These are phyloP conservation scores for Trypanosoma brucei DNA, from an alignment of 208 protist genomes.

Conservation along the genomic window DNA sequence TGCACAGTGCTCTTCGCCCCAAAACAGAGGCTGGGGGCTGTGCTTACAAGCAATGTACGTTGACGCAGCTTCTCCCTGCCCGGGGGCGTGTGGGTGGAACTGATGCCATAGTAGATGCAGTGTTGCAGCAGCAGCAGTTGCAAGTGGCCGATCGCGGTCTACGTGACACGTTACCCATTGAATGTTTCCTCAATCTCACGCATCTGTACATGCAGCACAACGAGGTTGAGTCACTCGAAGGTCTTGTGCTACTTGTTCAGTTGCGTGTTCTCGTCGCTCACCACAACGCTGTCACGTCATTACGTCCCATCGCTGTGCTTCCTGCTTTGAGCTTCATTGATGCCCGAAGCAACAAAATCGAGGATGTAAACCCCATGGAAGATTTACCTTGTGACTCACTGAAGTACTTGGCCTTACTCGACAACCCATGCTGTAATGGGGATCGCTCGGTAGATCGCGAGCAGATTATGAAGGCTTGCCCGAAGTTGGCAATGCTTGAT, in stretches of 20 bases:
- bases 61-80: slow-evolving; percentile 30
- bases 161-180: slow-evolving; percentile 26
- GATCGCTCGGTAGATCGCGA: slow-evolving; percentile 1
- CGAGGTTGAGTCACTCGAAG: slow-evolving; percentile 40
- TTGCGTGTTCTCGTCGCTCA: slow-evolving; percentile 68
- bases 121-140: slow-evolving; percentile 41
- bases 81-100: slow-evolving; percentile 42
- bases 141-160: slow-evolving; percentile 44
- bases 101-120: slow-evolving; percentile 58
- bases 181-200: slow-evolving; percentile 71
- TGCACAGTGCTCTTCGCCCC: background rate
- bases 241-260: slow-evolving; percentile 52
- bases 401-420: slow-evolving; percentile 47
- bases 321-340: slow-evolving; percentile 58
- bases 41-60: slow-evolving; percentile 9
- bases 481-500: slow-evolving; percentile 43
- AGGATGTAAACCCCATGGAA: slow-evolving; percentile 17
- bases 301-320: slow-evolving; percentile 44
- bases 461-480: slow-evolving; percentile 26
- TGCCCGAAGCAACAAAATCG: slow-evolving; percentile 48
- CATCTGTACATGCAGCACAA: slow-evolving; percentile 84
- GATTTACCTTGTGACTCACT: slow-evolving; percentile 51
- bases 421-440: slow-evolving; percentile 44
- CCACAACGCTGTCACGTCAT: slow-evolving; percentile 58
- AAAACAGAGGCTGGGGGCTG: background rate